Evolutionary conservation across 768 basidiomycete species (phyloP).

Genomic region (Tricholoma hemisulphureum): DNA sequence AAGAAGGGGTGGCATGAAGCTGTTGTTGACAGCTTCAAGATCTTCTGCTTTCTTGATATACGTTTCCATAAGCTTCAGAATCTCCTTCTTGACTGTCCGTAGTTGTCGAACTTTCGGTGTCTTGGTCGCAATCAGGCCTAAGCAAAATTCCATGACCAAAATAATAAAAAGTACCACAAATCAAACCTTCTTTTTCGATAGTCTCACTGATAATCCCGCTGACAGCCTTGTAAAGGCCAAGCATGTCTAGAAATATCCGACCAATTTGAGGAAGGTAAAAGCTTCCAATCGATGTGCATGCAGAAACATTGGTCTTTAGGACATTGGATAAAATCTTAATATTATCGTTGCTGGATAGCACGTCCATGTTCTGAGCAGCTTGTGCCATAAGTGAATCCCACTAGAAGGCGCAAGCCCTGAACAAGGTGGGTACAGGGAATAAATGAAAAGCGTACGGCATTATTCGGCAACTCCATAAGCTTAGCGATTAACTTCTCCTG

Average conservation of each 20-base stretch:
- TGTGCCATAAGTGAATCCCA: conserved; percentile 98
- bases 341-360: conserved; percentile 86
- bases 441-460: conserved; percentile 59
- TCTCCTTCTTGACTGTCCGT: conserved; percentile 97
- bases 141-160: conserved; percentile 6
- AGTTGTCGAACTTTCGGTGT: conserved; percentile 94
- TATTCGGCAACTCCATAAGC: conserved; percentile 96
- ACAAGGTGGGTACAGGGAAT: background rate
- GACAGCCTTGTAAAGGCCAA: conserved; percentile 96
- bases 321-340: conserved; percentile 97
- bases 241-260: conserved; percentile 95
- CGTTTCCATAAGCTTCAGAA: conserved; percentile 94
- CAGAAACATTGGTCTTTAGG: conserved; percentile 97
- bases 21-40: conserved; percentile 85
- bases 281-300: conserved; percentile 93
- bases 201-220: conserved; percentile 95
- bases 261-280: conserved; percentile 98
- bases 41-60: conserved; percentile 98
- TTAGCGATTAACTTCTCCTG: conserved; percentile 95
- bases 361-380: conserved; percentile 89
- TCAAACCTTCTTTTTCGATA: conserved; percentile 76
- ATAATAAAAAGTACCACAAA: background rate
- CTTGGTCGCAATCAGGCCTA: conserved; percentile 89
- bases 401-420: conserved; percentile 37
- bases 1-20: conserved; percentile 90